Evolutionary conservation across 164 flowering plant genomes (phyloP).

Genomic region (Cinnamomum chago): DNA sequence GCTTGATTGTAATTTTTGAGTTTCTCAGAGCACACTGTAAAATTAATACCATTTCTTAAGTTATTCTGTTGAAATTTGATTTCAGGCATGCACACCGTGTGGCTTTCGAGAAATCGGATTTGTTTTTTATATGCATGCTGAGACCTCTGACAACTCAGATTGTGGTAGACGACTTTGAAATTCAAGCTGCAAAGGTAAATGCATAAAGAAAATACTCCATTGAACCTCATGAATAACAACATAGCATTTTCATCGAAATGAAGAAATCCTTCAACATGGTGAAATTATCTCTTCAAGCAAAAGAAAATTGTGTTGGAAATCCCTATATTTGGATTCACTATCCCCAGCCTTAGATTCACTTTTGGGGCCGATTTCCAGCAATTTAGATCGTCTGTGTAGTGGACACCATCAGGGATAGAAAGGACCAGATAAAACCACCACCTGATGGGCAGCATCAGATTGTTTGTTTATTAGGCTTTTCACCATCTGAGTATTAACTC

Average conservation of each 20-base stretch:
- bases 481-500: not conserved
- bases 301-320: not conserved
- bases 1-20: not conserved
- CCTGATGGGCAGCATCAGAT: not conserved
- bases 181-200: conserved; percentile 34
- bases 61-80: not conserved
- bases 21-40: not conserved
- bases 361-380: not conserved
- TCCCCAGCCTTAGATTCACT: not conserved
- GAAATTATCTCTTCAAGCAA: not conserved
- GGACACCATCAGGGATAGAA: not conserved
- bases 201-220: not conserved
- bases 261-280: not conserved
- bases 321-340: not conserved
- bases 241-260: not conserved
- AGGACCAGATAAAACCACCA: not conserved
- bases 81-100: conserved; percentile 38
- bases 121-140: conserved; percentile 84
- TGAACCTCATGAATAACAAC: not conserved
- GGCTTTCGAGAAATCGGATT: conserved; percentile 82
- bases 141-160: conserved; percentile 62
- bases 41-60: not conserved
- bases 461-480: not conserved
- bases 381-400: no score
- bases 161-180: conserved; percentile 59